Percentiles rank a stretch among this genome's conserved stretches.
These are phyloP conservation scores for Chlorella variabilis DNA, from an alignment of 163 green algal species.

Conservation along the genomic window DNA sequence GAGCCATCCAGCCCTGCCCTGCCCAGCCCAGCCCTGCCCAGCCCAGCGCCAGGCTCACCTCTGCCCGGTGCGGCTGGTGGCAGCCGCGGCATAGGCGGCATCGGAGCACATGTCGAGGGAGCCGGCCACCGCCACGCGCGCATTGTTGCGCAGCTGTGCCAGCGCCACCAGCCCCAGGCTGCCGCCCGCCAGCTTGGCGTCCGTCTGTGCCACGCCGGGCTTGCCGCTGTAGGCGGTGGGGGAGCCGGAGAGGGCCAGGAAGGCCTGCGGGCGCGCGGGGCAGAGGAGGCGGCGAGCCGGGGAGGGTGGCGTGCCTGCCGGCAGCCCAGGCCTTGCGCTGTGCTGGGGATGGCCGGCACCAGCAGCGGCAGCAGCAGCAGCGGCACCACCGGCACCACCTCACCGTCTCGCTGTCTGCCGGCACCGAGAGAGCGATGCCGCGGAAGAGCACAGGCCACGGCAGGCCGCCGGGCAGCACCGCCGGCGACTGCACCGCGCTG, in stretches of 20 bases:
- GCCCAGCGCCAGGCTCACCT: slow-evolving; percentile 22
- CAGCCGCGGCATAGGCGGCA: slow-evolving; percentile 56
- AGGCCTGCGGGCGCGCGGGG: slow-evolving; percentile 48
- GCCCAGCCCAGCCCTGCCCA: neutral
- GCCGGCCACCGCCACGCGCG: slow-evolving; percentile 79
- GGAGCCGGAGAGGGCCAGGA: slow-evolving; percentile 56
- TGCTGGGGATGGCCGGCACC: neutral
- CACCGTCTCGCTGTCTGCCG: slow-evolving; percentile 68
- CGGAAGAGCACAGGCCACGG: slow-evolving; percentile 69
- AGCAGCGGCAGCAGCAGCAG: neutral
- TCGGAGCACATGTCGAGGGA: slow-evolving; percentile 88
- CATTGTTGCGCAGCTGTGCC: slow-evolving; percentile 89
- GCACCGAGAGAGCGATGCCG: slow-evolving; percentile 68
- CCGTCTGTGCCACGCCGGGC: neutral
- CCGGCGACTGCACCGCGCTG: slow-evolving; percentile 32
- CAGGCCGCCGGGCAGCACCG: slow-evolving; percentile 42
- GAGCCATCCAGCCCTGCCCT: too few relatives aligned
- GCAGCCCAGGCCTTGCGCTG: too few relatives aligned
- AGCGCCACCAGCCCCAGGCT: slow-evolving; percentile 37
- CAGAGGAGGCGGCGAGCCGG: too few relatives aligned
- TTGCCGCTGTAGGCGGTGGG: slow-evolving; percentile 64
- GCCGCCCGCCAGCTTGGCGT: slow-evolving; percentile 25
- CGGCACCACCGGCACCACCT: neutral
- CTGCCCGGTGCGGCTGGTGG: slow-evolving; percentile 19
- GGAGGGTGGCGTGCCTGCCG: too few relatives aligned